Conservation (phyloP, 1,284 basidiomycete species). For the Cutaneotrichosporon cavernicola region DNA sequence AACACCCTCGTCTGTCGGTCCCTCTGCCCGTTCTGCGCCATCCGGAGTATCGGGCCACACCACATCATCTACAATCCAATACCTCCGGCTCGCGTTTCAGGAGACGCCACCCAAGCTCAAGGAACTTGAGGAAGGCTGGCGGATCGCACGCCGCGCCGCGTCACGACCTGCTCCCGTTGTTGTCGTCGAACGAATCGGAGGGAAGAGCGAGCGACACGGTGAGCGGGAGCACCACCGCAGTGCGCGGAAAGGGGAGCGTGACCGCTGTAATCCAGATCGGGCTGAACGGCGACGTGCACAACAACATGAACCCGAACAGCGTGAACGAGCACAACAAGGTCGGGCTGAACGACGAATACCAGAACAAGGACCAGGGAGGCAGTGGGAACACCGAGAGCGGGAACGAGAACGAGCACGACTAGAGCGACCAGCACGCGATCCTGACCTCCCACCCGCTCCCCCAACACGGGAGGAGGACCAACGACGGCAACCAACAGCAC, state of each 20-base stretch:
- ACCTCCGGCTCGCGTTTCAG: slow-evolving; percentile 25
- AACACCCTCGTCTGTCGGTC: not conserved
- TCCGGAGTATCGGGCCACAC: not conserved
- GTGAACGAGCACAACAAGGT: not conserved
- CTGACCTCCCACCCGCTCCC: no score
- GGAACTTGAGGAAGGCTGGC: slow-evolving; percentile 41
- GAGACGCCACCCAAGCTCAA: slow-evolving; percentile 40
- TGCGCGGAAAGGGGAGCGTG: not conserved
- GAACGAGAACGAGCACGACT: no score
- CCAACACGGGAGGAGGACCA: no score
- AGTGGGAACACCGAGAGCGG: not conserved
- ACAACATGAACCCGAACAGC: not conserved
- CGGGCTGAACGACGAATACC: not conserved
- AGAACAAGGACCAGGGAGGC: not conserved
- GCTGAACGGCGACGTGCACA: not conserved
- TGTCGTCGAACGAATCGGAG: slow-evolving; percentile 3
- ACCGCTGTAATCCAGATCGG: not conserved
- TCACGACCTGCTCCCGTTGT: slow-evolving; percentile 9
- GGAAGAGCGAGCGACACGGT: slow-evolving; percentile 1
- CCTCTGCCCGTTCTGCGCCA: not conserved
- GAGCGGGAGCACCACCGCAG: not conserved
- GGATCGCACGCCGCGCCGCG: slow-evolving; percentile 15
- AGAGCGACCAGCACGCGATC: no score
- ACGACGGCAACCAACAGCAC: not conserved
- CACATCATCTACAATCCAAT: slow-evolving; percentile 17